phyloP scores from a whole-genome alignment of 768 basidiomycete species.

The Suillus subluteus region DNA sequence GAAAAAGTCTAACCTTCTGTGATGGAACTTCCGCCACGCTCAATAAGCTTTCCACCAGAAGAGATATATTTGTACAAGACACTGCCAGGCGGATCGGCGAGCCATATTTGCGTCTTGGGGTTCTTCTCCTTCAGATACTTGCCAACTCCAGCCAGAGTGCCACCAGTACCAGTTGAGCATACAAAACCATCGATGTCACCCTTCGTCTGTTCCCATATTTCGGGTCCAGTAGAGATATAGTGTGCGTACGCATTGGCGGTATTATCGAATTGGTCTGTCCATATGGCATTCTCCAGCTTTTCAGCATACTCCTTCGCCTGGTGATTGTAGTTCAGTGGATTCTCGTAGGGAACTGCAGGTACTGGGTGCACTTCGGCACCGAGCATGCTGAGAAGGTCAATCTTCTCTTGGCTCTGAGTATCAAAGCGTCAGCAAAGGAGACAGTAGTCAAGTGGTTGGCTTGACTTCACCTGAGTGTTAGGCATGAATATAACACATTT shows the following conservation, averaged over 20 bases:
- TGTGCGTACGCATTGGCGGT: slow-evolving; percentile 88
- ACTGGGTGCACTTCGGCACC: slow-evolving; percentile 97
- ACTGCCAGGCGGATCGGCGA: slow-evolving; percentile 97
- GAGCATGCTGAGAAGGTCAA: slow-evolving; percentile 95
- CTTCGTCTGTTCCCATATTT: slow-evolving; percentile 90
- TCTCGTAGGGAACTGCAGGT: slow-evolving; percentile 94
- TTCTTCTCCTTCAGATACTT: slow-evolving; percentile 85
- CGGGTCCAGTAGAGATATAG: slow-evolving; percentile 90
- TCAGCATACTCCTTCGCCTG: slow-evolving; percentile 90
- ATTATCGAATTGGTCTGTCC: slow-evolving; percentile 99
- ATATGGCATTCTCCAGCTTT: slow-evolving; percentile 76
- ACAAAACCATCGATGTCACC: slow-evolving; percentile 89
- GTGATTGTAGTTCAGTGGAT: slow-evolving; percentile 97
- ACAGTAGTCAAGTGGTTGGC: background rate
- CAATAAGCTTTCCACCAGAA: slow-evolving; percentile 76
- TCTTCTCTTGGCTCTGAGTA: slow-evolving; percentile 92
- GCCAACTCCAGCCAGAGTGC: slow-evolving; percentile 90
- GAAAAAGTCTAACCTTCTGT: slow-evolving; percentile 70
- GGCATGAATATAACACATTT: slow-evolving; percentile 99
- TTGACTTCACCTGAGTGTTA: slow-evolving; percentile 73
- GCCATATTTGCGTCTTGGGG: slow-evolving; percentile 85
- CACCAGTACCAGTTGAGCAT: slow-evolving; percentile 94
- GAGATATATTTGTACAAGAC: slow-evolving; percentile 83
- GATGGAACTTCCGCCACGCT: slow-evolving; percentile 85
- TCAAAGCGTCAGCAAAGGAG: background rate